These are phyloP conservation scores for Cyclocybe cylindracea DNA, from an alignment of 768 basidiomycete species.

Conservation along the genomic window DNA sequence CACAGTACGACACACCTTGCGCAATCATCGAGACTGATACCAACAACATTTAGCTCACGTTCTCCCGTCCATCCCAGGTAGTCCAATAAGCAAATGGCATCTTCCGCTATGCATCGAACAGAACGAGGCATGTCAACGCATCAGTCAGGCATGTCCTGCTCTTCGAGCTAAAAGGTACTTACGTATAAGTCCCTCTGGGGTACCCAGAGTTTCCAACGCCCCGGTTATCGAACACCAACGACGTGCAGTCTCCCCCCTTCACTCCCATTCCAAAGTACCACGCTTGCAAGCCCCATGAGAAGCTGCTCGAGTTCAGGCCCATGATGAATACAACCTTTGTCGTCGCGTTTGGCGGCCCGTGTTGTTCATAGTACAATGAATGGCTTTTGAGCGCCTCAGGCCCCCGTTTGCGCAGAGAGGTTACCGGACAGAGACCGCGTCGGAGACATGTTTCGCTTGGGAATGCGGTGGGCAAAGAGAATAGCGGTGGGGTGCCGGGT, in stretches of 20 bases:
- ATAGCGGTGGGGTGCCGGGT: background rate
- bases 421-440: constrained; percentile 79
- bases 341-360: constrained; percentile 45
- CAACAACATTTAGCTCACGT: constrained; percentile 68
- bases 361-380: constrained; percentile 79
- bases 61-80: constrained; percentile 69
- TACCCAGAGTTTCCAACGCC: constrained; percentile 77
- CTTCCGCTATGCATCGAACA: constrained; percentile 77
- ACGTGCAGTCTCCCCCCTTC: constrained; percentile 43
- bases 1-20: constrained; percentile 48
- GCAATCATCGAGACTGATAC: constrained; percentile 80
- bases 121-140: too few species aligned
- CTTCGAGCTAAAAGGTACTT: constrained; percentile 26
- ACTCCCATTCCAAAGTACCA: constrained; percentile 51
- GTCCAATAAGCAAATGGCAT: constrained; percentile 65
- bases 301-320: constrained; percentile 70
- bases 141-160: background rate
- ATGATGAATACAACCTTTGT: constrained; percentile 77
- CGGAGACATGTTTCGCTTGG: constrained; percentile 61
- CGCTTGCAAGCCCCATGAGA: constrained; percentile 67
- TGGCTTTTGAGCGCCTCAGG: constrained; percentile 57
- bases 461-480: constrained; percentile 49
- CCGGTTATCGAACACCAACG: constrained; percentile 82
- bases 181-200: constrained; percentile 76
- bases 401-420: constrained; percentile 44